Conservation (phyloP, 2,329 filamentous ascomycete species). For the Dothideomycetes sp. region DNA sequence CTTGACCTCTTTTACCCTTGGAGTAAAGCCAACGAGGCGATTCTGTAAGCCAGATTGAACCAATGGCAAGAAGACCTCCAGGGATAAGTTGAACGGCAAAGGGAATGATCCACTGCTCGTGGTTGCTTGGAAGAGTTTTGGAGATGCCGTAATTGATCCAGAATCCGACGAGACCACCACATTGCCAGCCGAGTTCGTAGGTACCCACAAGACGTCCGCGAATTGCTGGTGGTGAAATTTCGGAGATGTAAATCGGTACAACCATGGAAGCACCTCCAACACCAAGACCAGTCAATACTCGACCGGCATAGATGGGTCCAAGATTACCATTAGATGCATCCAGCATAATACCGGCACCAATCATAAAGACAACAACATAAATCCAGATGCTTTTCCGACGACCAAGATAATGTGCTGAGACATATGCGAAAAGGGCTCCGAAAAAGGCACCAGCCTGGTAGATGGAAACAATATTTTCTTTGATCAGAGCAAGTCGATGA, state of each 20-base stretch:
- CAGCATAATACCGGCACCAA: constrained; percentile 66
- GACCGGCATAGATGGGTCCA: constrained; percentile 49
- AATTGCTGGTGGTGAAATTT: constrained; percentile 49
- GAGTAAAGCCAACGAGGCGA: constrained; percentile 37
- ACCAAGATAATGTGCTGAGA: constrained; percentile 57
- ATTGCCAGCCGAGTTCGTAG: constrained; percentile 50
- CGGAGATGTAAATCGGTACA: constrained; percentile 51
- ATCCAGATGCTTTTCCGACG: constrained; percentile 55
- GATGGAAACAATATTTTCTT: constrained; percentile 68
- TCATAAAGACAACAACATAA: constrained; percentile 54
- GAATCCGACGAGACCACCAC: constrained; percentile 42
- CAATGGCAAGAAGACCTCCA: constrained; percentile 46
- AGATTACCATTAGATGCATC: constrained; percentile 49
- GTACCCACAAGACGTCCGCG: constrained; percentile 50
- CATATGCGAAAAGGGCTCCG: constrained; percentile 62
- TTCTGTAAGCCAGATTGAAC: constrained; percentile 36
- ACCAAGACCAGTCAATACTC: constrained; percentile 49
- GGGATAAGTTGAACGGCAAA: constrained; percentile 60
- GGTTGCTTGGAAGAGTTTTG: constrained; percentile 34
- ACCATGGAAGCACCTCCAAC: constrained; percentile 49
- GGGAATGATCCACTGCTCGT: constrained; percentile 40
- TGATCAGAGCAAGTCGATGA: constrained; percentile 47
- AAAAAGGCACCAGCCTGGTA: constrained; percentile 83
- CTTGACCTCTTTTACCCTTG: constrained; percentile 33
- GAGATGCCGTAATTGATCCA: constrained; percentile 42